phyloP scores from a whole-genome alignment of 441 rosid species.

The Hura crepitans region DNA sequence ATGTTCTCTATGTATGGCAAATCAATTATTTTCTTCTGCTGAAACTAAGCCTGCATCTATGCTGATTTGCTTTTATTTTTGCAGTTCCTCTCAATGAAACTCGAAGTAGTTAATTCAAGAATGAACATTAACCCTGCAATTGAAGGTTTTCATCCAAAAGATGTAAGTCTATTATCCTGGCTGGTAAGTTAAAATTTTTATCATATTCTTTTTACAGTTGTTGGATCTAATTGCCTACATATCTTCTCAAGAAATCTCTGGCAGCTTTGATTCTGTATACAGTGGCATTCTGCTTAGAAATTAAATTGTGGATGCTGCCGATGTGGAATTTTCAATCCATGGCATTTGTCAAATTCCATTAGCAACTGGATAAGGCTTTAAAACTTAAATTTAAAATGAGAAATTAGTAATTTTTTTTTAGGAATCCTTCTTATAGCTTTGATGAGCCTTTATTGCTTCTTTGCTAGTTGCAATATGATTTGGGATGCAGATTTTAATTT shows the following conservation, averaged over 20 bases:
- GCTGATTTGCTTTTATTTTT: constrained; percentile 12
- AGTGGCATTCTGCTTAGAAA: not conserved
- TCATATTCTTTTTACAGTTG: not conserved
- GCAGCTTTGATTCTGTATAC: not conserved
- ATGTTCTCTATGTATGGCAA: not conserved
- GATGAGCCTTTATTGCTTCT: not conserved
- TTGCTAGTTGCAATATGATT: not conserved
- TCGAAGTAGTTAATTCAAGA: constrained; percentile 72
- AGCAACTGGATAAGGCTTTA: not conserved
- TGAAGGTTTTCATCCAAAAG: constrained; percentile 62
- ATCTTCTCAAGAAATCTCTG: not conserved
- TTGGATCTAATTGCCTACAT: not conserved
- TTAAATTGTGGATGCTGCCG: not conserved
- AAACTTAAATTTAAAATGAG: not conserved
- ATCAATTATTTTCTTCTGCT: not conserved
- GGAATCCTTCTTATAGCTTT: not conserved
- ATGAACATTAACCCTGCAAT: constrained; percentile 41
- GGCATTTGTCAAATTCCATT: not conserved
- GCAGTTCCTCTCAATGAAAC: constrained; percentile 85
- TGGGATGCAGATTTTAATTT: too few species aligned
- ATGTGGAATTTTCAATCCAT: not conserved
- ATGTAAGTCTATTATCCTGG: constrained; percentile 35
- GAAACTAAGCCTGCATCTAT: not conserved
- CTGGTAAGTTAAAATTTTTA: not conserved
- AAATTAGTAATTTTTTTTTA: not conserved